phyloP scores from a whole-genome alignment of 1,139 yeast species.

The Candida mesenterica region DNA sequence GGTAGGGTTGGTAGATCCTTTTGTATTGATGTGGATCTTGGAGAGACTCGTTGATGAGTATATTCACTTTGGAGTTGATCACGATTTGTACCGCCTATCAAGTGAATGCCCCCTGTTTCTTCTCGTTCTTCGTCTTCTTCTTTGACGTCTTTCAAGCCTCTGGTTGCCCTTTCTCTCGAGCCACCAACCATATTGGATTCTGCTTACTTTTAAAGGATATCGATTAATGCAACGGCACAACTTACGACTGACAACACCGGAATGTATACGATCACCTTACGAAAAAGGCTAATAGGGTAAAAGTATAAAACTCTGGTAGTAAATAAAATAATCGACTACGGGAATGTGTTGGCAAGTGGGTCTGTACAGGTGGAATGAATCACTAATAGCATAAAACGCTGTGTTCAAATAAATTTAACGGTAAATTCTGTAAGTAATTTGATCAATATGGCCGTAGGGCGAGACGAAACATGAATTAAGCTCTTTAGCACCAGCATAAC shows the following conservation, averaged over 20 bases:
- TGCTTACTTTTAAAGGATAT: background rate
- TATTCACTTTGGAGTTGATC: too few relatives aligned
- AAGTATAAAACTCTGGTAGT: too few relatives aligned
- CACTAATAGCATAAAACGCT: too few relatives aligned
- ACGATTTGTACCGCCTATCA: too few relatives aligned
- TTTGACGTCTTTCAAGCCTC: background rate
- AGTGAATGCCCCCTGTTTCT: too few relatives aligned
- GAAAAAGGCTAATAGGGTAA: background rate
- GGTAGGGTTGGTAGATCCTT: too few relatives aligned
- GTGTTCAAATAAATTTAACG: too few relatives aligned
- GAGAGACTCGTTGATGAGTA: too few relatives aligned
- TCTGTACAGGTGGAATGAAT: too few relatives aligned
- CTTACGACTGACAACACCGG: background rate
- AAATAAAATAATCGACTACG: too few relatives aligned
- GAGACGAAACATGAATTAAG: background rate
- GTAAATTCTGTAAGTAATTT: background rate
- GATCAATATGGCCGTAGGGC: background rate
- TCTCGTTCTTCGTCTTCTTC: background rate
- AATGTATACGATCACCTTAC: conserved; percentile 2
- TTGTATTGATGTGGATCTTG: too few relatives aligned
- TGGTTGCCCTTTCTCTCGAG: background rate
- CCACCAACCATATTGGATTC: background rate
- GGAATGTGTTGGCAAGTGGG: too few relatives aligned
- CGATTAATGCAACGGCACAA: background rate
- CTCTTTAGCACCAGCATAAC: background rate